Percentiles rank a stretch among this genome's conserved stretches.
Conservation (phyloP, 2,329 filamentous ascomycete species). For the Paraconiothyrium sp. region DNA sequence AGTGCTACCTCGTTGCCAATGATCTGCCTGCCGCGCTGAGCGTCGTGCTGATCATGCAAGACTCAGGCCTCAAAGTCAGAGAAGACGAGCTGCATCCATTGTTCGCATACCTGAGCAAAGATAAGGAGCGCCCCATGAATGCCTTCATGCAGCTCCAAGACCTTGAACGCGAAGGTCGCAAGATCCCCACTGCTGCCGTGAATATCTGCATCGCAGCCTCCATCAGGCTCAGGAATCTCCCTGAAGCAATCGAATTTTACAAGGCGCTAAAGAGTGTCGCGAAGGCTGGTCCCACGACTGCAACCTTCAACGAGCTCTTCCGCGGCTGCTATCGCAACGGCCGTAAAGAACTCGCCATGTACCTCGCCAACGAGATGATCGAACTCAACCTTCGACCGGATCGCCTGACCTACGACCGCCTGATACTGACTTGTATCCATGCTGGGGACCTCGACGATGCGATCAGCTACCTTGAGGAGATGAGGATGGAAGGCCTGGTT, state of each 20-base stretch:
- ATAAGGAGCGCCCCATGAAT: constrained; percentile 59
- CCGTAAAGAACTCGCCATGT: constrained; percentile 67
- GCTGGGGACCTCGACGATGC: constrained; percentile 55
- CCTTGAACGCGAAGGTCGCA: constrained; percentile 60
- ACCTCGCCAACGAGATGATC: constrained; percentile 70
- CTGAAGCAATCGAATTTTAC: constrained; percentile 67
- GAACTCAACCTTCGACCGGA: constrained; percentile 64
- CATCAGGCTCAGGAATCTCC: constrained; percentile 55
- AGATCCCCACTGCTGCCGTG: constrained; percentile 61
- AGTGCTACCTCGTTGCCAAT: constrained; percentile 69
- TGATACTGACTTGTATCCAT: constrained; percentile 66
- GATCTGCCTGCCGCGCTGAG: constrained; percentile 74
- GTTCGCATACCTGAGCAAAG: constrained; percentile 63
- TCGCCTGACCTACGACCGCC: constrained; percentile 68
- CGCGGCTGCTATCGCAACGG: constrained; percentile 55
- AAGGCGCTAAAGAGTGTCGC: constrained; percentile 66
- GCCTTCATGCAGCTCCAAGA: constrained; percentile 67
- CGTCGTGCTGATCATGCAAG: constrained; percentile 77
- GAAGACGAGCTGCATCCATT: constrained; percentile 71
- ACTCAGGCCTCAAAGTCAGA: constrained; percentile 67
- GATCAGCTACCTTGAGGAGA: constrained; percentile 61
- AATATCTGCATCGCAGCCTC: constrained; percentile 65
- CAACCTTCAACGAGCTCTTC: constrained; percentile 71
- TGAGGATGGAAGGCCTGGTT: constrained; percentile 47
- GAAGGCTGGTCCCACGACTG: constrained; percentile 54